phyloP scores from a whole-genome alignment of 352 stramenopile species.

The Phytophthora chlamydospora region DNA sequence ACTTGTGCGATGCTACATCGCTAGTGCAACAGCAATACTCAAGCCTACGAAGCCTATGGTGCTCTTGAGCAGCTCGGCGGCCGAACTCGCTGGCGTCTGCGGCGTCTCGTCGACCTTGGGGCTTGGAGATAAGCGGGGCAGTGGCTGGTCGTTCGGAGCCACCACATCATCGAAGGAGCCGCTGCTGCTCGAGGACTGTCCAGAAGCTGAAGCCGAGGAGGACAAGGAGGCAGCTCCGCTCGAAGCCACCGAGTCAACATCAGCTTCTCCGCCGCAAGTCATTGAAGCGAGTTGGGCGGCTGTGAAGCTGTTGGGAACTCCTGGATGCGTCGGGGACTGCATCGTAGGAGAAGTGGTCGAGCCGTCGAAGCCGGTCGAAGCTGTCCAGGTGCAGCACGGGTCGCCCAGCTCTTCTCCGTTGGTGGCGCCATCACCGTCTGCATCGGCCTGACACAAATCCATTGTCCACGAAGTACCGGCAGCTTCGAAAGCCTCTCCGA shows the following conservation, averaged over 20 bases:
- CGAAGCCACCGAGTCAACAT: conserved; percentile 9
- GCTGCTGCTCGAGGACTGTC: conserved; percentile 18
- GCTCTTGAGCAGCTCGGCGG: conserved; percentile 5
- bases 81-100: conserved; percentile 14
- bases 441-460: conserved; percentile 65
- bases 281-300: conserved; percentile 35
- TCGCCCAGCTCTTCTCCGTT: conserved; percentile 92
- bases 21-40: conserved; percentile 11
- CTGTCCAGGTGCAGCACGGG: conserved; percentile 78
- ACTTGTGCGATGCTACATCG: conserved; percentile 12
- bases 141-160: conserved; percentile 2
- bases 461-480: conserved; percentile 53
- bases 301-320: conserved; percentile 50
- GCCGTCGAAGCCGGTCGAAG: conserved; percentile 14
- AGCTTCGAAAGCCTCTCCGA: conserved; percentile 62
- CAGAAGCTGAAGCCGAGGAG: conserved; percentile 9
- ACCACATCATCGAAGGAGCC: conserved; percentile 21
- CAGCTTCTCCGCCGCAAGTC: conserved; percentile 40
- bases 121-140: conserved; percentile 15
- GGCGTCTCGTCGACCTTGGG: conserved; percentile 24
- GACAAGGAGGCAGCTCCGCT: conserved; percentile 10
- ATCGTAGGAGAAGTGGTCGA: conserved; percentile 8
- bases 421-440: conserved; percentile 79
- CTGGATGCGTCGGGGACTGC: conserved; percentile 38
- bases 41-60: conserved; percentile 14